Conservation (phyloP, 345 rosid genomes). For the Stellera chamaejasme region DNA sequence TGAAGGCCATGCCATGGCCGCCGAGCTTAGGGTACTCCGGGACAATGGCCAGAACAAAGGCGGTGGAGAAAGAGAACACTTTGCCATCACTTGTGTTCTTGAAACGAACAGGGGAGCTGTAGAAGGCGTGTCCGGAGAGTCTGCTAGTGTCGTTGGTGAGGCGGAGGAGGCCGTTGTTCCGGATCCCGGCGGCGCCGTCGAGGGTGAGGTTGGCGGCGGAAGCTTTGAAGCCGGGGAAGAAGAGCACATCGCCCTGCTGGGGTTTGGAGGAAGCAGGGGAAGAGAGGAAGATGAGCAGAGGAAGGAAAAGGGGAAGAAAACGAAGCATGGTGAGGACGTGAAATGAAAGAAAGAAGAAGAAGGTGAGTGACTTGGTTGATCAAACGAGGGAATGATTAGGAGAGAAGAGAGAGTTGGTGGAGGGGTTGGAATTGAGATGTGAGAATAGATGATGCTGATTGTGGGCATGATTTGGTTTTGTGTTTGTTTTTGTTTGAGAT, state of each 20-base stretch:
- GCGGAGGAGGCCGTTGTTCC: slow-evolving; percentile 43
- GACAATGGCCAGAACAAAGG: slow-evolving; percentile 61
- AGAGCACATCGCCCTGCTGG: slow-evolving; percentile 26
- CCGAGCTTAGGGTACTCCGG: slow-evolving; percentile 63
- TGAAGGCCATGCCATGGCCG: slow-evolving; percentile 88
- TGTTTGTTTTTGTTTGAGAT: not conserved
- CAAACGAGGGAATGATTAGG: slow-evolving; percentile 2
- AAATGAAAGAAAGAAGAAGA: too few species aligned
- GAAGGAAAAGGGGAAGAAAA: slow-evolving; percentile 10
- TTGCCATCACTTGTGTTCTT: slow-evolving; percentile 36
- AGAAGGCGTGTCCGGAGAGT: slow-evolving; percentile 67
- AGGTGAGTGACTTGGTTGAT: not conserved
- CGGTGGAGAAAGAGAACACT: slow-evolving; percentile 66
- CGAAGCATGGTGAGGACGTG: slow-evolving; percentile 10
- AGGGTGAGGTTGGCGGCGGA: slow-evolving; percentile 32
- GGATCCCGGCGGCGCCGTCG: slow-evolving; percentile 45
- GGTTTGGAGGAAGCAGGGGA: slow-evolving; percentile 21
- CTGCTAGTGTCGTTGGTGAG: slow-evolving; percentile 51
- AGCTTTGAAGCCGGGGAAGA: slow-evolving; percentile 39
- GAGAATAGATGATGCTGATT: not conserved
- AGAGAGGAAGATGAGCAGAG: slow-evolving; percentile 15
- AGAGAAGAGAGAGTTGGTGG: not conserved
- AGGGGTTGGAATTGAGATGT: slow-evolving; percentile 4
- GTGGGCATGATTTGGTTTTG: not conserved
- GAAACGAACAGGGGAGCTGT: slow-evolving; percentile 44